Evolutionary conservation across 495 filamentous ascomycete species (phyloP).

Genomic region (Ramalina peruviana): DNA sequence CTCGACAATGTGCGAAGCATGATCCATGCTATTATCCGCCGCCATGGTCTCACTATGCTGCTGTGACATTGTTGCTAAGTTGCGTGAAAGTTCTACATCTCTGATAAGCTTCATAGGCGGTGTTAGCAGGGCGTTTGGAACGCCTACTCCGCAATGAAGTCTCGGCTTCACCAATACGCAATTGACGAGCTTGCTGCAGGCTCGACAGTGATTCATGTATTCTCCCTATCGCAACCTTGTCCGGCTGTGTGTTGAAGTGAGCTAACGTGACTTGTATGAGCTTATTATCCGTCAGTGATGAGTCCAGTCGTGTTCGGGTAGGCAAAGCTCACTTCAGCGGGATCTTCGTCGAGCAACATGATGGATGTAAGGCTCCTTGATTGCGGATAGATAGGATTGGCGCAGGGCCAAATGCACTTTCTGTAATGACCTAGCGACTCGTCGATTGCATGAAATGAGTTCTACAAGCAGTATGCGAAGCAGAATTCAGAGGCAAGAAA

Average conservation of each 20-base stretch:
- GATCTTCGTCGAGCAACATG: constrained; percentile 97
- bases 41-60: constrained; percentile 59
- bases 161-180: constrained; percentile 60
- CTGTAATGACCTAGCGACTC: too few species aligned
- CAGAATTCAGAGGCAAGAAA: too few species aligned
- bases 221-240: constrained; percentile 74
- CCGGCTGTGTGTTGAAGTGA: constrained; percentile 88
- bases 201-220: constrained; percentile 71
- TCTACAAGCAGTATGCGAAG: too few species aligned
- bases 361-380: constrained; percentile 18
- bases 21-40: constrained; percentile 56
- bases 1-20: constrained; percentile 67
- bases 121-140: background rate
- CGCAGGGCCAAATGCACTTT: too few species aligned
- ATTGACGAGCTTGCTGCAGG: constrained; percentile 62
- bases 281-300: constrained; percentile 29
- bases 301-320: background rate
- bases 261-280: constrained; percentile 79
- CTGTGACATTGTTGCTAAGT: constrained; percentile 48
- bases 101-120: background rate
- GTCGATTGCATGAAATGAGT: too few species aligned
- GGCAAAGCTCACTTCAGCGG: constrained; percentile 50
- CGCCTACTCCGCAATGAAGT: constrained; percentile 45
- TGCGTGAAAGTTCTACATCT: constrained; percentile 47
- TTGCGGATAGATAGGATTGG: too few species aligned